Percentiles rank a stretch among this genome's conserved stretches.
phyloP scores from a whole-genome alignment of 169 alveolate species.

The Eimeria necatrix region DNA sequence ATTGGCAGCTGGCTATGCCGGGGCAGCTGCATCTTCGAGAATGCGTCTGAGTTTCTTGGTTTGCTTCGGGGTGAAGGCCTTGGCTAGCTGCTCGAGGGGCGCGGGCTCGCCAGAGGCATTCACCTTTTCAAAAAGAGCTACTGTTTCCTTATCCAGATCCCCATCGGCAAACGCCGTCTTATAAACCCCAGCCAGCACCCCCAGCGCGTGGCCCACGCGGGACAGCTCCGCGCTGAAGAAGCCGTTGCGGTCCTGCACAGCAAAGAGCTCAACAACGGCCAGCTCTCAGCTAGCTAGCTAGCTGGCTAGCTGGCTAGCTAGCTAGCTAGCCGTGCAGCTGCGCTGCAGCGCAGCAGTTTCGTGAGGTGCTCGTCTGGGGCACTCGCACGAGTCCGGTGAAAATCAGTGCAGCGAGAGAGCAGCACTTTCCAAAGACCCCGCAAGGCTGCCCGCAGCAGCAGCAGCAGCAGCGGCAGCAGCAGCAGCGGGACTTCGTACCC shows the following conservation, averaged over 20 bases:
- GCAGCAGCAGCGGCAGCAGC: too few species aligned
- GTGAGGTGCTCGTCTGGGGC: too few species aligned
- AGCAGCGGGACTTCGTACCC: too few species aligned
- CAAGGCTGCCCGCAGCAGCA: too few species aligned
- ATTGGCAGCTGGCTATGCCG: slow-evolving; percentile 1
- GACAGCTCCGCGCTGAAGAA: slow-evolving; percentile 6
- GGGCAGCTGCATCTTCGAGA: not conserved
- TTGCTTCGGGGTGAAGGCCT: slow-evolving; percentile 48
- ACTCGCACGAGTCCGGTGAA: too few species aligned
- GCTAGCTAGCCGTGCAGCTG: too few species aligned
- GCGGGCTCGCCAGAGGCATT: slow-evolving; percentile 44
- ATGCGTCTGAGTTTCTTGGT: slow-evolving; percentile 37
- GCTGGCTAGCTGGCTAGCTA: not conserved
- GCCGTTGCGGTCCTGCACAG: slow-evolving; percentile 37
- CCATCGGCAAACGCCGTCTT: slow-evolving; percentile 30
- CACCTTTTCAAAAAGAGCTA: slow-evolving; percentile 3
- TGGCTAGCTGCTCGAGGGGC: slow-evolving; percentile 38
- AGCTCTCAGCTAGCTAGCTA: not conserved
- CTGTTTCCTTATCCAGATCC: slow-evolving; percentile 13
- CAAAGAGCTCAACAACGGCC: not conserved
- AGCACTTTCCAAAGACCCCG: too few species aligned
- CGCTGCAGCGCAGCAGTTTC: not conserved
- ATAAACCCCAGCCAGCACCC: slow-evolving; percentile 33
- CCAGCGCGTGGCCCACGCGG: slow-evolving; percentile 40
- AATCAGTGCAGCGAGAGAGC: too few species aligned